A percentile compares a stretch with the other conserved stretches of the same genome.
phyloP scores from a whole-genome alignment of 768 basidiomycete species.

The Lyophyllum atratum region DNA sequence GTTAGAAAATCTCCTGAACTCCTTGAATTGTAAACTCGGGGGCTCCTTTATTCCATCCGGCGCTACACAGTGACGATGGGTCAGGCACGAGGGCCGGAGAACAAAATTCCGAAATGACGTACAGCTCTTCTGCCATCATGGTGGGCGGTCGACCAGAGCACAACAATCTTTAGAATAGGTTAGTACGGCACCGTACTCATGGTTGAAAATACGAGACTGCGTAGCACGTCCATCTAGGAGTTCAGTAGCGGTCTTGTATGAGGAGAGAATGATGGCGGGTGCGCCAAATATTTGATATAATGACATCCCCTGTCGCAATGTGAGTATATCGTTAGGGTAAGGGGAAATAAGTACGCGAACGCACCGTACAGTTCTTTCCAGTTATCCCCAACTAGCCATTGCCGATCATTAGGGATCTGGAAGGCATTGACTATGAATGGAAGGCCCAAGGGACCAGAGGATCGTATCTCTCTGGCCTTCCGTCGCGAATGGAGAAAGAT shows the following conservation, averaged over 20 bases:
- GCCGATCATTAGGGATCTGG: conserved; percentile 2
- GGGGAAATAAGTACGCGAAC: background rate
- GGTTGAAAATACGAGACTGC: background rate
- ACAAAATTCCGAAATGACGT: conserved; percentile 5
- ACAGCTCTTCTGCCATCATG: conserved; percentile 34
- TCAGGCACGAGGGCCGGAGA: background rate
- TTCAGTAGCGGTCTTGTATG: conserved; percentile 25
- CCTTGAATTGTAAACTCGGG: conserved; percentile 32
- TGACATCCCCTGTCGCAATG: conserved; percentile 22
- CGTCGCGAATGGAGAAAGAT: background rate
- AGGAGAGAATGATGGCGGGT: conserved; percentile 26
- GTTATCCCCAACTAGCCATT: conserved; percentile 6
- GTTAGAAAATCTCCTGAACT: conserved; percentile 34
- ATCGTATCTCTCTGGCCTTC: background rate
- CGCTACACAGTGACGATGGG: conserved; percentile 16
- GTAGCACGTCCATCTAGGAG: conserved; percentile 28
- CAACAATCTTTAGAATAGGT: conserved; percentile 25
- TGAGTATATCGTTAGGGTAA: background rate
- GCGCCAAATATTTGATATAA: conserved; percentile 27
- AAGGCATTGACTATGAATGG: background rate
- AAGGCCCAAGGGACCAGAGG: background rate
- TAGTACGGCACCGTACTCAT: background rate
- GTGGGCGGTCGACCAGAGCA: conserved; percentile 33
- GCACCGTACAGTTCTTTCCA: conserved; percentile 4
- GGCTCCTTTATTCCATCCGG: conserved; percentile 35